Base-by-base conservation (phyloP, 2,329 filamentous ascomycete genomes). In the Balansia obtecta region DNA sequence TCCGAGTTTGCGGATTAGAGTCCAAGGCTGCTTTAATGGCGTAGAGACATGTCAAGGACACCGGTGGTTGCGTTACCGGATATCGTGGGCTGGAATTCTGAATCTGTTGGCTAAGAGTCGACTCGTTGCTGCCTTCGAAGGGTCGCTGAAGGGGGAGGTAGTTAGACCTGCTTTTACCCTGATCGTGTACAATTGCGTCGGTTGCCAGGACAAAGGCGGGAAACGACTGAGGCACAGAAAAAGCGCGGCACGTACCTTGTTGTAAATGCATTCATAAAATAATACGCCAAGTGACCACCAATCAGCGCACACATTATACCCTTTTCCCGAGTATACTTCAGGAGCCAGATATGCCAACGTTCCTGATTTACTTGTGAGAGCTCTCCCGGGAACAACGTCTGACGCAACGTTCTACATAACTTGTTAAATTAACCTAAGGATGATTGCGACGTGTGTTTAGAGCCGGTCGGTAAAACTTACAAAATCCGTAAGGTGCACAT, bases 241-340 rank as follows among this genome's bases (percentile, higher is more conserved):
- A 15, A 39, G 2, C 9, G 16, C 18, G 18, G 10, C 15, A 63
- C 75, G 48, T 69, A 89, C 88, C 83, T 94, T 97, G 71, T 94
- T 95, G 72, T 97, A 98, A 57, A 98, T 96, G 76, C 93, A 97
- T 68, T 98, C 93, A 67, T 96, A 98, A 67, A 97, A 97, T n/a
- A 95, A 78, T 44, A 98, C 93, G 46, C 93, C 93, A 20, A 98
- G 70, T 6, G 93, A 97, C 93, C 93, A 98, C 93, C 93, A 98
- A 65, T 98, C 93, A 41, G 93, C 90, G 59, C 93, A 87, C 45
- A 83, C 82, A 53, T 86, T 83, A 63, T 98, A 98, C 39, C 93
- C 93, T 54, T 82, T 84, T 46, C 91, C 91, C 56, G 83, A 79
- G 62, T 97, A 98, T 2, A 97, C 93, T 66, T 98, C 93, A 4